phyloP scores from a whole-genome alignment of 441 rosid species.

The Melastoma candidum region DNA sequence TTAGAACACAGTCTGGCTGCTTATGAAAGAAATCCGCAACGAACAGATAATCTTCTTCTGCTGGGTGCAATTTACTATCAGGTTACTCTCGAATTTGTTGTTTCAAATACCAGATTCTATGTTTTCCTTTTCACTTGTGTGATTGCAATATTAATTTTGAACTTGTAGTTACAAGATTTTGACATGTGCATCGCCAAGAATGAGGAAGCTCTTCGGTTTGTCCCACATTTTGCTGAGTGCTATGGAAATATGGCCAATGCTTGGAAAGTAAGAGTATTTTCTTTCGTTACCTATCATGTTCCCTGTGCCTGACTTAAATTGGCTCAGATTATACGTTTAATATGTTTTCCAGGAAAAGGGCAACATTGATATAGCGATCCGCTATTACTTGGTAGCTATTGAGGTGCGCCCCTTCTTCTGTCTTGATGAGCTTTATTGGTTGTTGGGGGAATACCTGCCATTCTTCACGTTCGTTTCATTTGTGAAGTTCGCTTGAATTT shows the following conservation, averaged over 20 bases:
- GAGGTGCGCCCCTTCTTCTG: slow-evolving; percentile 54
- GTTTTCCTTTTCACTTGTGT: not conserved
- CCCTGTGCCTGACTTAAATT: not conserved
- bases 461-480: too few species aligned
- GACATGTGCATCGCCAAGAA: slow-evolving; percentile 94
- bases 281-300: not conserved
- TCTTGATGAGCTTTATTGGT: not conserved
- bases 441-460: too few species aligned
- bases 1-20: slow-evolving; percentile 75
- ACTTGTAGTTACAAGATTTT: slow-evolving; percentile 73
- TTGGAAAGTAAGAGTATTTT: slow-evolving; percentile 57
- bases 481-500: too few species aligned
- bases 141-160: not conserved
- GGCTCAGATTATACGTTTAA: not conserved
- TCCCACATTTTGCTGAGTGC: slow-evolving; percentile 97
- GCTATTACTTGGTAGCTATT: slow-evolving; percentile 84
- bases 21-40: slow-evolving; percentile 65
- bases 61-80: slow-evolving; percentile 94
- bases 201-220: slow-evolving; percentile 91
- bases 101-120: too few species aligned
- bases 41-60: slow-evolving; percentile 95
- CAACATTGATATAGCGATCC: slow-evolving; percentile 84
- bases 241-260: slow-evolving; percentile 99
- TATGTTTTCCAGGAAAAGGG: slow-evolving; percentile 73
- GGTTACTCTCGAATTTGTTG: slow-evolving; percentile 27